These are phyloP conservation scores for Delitschia confertaspora DNA, from an alignment of 495 filamentous ascomycete genomes.

Conservation along the genomic window DNA sequence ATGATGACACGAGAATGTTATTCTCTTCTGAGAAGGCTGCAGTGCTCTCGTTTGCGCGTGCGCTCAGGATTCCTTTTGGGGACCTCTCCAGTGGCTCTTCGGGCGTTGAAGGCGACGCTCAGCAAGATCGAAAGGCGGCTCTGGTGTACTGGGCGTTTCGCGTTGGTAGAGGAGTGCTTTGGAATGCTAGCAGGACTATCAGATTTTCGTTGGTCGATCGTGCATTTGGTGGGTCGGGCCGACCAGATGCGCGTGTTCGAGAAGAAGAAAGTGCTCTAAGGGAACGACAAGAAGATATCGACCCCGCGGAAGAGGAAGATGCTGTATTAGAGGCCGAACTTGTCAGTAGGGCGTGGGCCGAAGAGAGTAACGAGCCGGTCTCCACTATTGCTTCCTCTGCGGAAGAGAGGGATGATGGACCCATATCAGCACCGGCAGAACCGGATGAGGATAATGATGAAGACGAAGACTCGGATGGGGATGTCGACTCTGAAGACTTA, in stretches of 20 bases:
- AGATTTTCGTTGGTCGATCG: constrained; percentile 51
- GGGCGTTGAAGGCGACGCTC: constrained; percentile 2
- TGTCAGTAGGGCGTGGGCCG: constrained; percentile 13
- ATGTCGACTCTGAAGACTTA: constrained; percentile 34
- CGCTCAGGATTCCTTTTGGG: constrained; percentile 44
- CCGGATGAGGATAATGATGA: constrained; percentile 16
- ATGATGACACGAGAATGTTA: constrained; percentile 43
- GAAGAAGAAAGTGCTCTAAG: constrained; percentile 27
- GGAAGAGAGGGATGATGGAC: constrained; percentile 13
- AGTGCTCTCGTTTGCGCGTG: constrained; percentile 47
- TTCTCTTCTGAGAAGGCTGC: constrained; percentile 50
- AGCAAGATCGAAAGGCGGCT: constrained; percentile 34
- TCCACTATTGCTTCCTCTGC: background rate
- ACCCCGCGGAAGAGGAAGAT: constrained; percentile 23
- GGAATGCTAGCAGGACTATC: constrained; percentile 51
- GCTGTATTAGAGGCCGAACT: constrained; percentile 14
- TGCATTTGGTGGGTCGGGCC: constrained; percentile 53
- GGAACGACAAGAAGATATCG: constrained; percentile 20
- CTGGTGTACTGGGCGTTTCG: constrained; percentile 53
- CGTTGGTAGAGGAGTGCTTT: constrained; percentile 53
- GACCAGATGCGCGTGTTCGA: constrained; percentile 24
- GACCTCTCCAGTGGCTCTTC: constrained; percentile 31
- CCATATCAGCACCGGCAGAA: constrained; percentile 9
- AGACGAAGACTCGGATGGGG: constrained; percentile 26
- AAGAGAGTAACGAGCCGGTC: background rate